These are phyloP conservation scores for Aspergillus kassunensis DNA, from an alignment of 495 filamentous ascomycete species.

Conservation along the genomic window DNA sequence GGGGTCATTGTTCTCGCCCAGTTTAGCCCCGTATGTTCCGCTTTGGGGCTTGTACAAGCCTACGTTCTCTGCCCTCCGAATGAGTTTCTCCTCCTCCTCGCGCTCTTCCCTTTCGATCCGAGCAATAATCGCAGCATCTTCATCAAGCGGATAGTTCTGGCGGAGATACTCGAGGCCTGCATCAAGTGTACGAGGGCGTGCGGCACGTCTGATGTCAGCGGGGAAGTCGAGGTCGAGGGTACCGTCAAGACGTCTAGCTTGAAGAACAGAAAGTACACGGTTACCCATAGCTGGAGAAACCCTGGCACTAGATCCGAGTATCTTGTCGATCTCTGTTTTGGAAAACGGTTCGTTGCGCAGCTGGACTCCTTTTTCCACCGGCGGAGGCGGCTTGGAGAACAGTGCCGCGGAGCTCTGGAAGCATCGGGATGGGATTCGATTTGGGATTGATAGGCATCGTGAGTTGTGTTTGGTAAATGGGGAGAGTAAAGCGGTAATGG, in stretches of 20 bases:
- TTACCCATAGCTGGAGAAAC: slow-evolving; percentile 55
- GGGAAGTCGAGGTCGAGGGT: slow-evolving; percentile 59
- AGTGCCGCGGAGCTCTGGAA: slow-evolving; percentile 23
- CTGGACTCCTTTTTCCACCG: slow-evolving; percentile 21
- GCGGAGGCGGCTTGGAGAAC: slow-evolving; percentile 9
- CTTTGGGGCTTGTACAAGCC: slow-evolving; percentile 51
- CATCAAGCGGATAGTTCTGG: slow-evolving; percentile 64
- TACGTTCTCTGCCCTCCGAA: slow-evolving; percentile 40
- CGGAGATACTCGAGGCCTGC: slow-evolving; percentile 67
- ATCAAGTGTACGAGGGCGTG: slow-evolving; percentile 30
- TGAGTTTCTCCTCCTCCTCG: slow-evolving; percentile 37
- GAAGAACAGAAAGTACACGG: slow-evolving; percentile 61
- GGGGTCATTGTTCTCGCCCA: slow-evolving; percentile 36
- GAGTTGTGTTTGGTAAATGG: not conserved
- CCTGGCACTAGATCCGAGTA: slow-evolving; percentile 54
- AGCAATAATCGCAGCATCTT: slow-evolving; percentile 60
- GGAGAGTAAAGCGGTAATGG: not conserved
- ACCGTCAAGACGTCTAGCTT: slow-evolving; percentile 70
- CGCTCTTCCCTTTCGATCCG: slow-evolving; percentile 57
- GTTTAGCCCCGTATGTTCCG: slow-evolving; percentile 40
- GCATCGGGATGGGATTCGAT: slow-evolving; percentile 13
- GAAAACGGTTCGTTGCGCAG: slow-evolving; percentile 35
- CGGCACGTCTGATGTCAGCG: slow-evolving; percentile 39
- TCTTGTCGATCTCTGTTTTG: slow-evolving; percentile 49
- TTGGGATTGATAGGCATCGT: not conserved